Evolutionary conservation across 352 stramenopile species (phyloP).

Genomic region (Phytopythium aichiense): DNA sequence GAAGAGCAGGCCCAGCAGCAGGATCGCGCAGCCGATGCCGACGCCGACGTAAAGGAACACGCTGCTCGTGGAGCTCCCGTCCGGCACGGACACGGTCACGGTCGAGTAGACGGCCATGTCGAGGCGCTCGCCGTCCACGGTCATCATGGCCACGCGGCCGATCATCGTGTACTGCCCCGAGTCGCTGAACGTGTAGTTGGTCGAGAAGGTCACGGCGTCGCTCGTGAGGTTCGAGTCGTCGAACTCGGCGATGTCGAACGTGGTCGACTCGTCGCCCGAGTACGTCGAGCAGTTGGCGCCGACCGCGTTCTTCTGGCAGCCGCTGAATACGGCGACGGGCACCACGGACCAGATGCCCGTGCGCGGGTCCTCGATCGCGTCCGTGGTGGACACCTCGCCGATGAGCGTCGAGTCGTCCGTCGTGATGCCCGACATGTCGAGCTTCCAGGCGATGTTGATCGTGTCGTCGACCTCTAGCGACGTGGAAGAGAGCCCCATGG

Average conservation of each 20-base stretch:
- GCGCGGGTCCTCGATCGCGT: conserved; percentile 47
- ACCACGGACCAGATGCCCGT: conserved; percentile 60
- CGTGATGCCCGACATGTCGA: conserved; percentile 53
- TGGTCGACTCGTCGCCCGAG: conserved; percentile 46
- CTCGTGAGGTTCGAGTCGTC: conserved; percentile 65
- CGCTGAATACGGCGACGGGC: conserved; percentile 66
- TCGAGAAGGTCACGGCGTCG: conserved; percentile 43
- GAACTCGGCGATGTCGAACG: conserved; percentile 44
- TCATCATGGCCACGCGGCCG: conserved; percentile 66
- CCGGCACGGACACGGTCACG: conserved; percentile 49
- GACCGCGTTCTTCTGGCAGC: conserved; percentile 46
- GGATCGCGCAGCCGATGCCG: conserved; percentile 57
- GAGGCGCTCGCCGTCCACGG: conserved; percentile 63
- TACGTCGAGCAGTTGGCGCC: conserved; percentile 68
- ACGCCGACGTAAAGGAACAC: conserved; percentile 73
- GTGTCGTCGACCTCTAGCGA: conserved; percentile 41
- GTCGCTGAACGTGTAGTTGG: conserved; percentile 48
- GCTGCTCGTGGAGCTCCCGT: conserved; percentile 36
- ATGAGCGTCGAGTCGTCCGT: conserved; percentile 52
- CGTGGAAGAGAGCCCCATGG: conserved; percentile 47
- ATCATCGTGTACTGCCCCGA: conserved; percentile 67
- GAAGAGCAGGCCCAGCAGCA: conserved; percentile 60
- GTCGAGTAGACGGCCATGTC: conserved; percentile 83
- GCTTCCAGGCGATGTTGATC: conserved; percentile 53
- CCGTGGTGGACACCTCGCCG: conserved; percentile 54